Percentiles rank a stretch among this genome's conserved stretches.
Conservation (phyloP, 768 basidiomycete genomes). For the Neoboletus magnificus region DNA sequence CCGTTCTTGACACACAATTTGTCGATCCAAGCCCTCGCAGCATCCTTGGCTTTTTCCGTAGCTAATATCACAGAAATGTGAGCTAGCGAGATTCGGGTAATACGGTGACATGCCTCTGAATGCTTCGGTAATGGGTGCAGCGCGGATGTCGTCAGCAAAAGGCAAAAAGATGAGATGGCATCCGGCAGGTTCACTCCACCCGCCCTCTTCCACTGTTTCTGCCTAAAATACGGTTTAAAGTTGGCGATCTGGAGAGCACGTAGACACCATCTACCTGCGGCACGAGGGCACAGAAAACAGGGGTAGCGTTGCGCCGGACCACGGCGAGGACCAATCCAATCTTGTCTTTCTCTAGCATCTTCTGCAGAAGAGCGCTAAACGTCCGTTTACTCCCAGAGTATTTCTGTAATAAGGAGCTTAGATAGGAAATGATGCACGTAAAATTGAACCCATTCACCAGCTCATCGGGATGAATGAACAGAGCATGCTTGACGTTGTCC, state of each 20-base stretch:
- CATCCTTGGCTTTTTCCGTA: conserved; percentile 59
- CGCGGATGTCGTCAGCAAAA: conserved; percentile 91
- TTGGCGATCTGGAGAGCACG: background rate
- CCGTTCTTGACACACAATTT: conserved; percentile 78
- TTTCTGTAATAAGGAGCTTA: conserved; percentile 36
- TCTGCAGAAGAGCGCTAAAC: conserved; percentile 81
- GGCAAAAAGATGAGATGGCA: conserved; percentile 93
- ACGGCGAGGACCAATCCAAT: conserved; percentile 76
- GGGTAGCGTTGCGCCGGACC: conserved; percentile 67
- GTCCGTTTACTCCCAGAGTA: conserved; percentile 92
- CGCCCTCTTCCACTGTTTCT: conserved; percentile 65
- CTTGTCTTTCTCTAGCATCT: conserved; percentile 76
- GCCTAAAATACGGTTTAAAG: conserved; percentile 40
- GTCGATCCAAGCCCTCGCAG: conserved; percentile 70
- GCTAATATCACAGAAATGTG: conserved; percentile 42
- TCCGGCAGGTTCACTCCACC: conserved; percentile 82
- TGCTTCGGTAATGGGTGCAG: conserved; percentile 64
- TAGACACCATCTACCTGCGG: conserved; percentile 63
- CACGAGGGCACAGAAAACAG: conserved; percentile 78
- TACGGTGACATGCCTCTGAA: conserved; percentile 49
- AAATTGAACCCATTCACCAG: conserved; percentile 44
- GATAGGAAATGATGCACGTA: background rate
- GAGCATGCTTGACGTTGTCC: conserved; percentile 89
- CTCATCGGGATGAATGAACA: conserved; percentile 92
- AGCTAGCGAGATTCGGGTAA: background rate